These are phyloP conservation scores for Pseudogymnoascus sp. DNA, from an alignment of 2,329 filamentous ascomycete genomes.

Conservation along the genomic window DNA sequence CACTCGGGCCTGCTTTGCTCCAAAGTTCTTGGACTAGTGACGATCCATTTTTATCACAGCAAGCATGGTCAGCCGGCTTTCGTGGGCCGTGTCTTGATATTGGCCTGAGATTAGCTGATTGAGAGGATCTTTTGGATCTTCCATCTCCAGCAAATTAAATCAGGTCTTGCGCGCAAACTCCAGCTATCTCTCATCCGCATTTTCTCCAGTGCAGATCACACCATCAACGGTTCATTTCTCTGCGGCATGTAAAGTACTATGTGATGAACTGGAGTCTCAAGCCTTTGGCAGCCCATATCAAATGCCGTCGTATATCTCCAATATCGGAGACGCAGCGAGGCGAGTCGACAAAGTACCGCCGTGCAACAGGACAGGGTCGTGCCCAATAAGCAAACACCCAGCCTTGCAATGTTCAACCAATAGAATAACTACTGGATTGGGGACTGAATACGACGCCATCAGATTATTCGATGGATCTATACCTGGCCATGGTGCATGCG, in stretches of 20 bases:
- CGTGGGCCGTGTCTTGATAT: constrained; percentile 5
- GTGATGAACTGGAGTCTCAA: constrained; percentile 1
- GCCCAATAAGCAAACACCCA: constrained; percentile 4
- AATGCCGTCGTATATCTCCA: background rate
- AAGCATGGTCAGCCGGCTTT: background rate
- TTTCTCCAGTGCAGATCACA: constrained; percentile 3
- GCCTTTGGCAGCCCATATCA: background rate
- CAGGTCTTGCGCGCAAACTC: background rate
- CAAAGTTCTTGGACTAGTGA: background rate
- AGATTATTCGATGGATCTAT: background rate
- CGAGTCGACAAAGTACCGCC: background rate
- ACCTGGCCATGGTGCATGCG: constrained; percentile 4
- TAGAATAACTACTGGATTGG: background rate
- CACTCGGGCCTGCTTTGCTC: background rate
- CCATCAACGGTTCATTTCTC: background rate
- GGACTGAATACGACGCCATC: background rate
- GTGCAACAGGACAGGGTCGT: constrained; percentile 4
- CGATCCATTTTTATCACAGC: constrained; percentile 8
- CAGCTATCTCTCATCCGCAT: constrained; percentile 3
- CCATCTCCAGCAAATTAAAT: constrained; percentile 5
- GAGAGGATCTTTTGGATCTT: constrained; percentile 6
- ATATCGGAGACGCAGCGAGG: constrained; percentile 2
- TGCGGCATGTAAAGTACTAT: background rate
- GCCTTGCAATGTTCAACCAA: background rate
- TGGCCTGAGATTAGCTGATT: constrained; percentile 1